These are phyloP conservation scores for Candida sp. DNA, from an alignment of 1,139 yeast species.

Conservation along the genomic window DNA sequence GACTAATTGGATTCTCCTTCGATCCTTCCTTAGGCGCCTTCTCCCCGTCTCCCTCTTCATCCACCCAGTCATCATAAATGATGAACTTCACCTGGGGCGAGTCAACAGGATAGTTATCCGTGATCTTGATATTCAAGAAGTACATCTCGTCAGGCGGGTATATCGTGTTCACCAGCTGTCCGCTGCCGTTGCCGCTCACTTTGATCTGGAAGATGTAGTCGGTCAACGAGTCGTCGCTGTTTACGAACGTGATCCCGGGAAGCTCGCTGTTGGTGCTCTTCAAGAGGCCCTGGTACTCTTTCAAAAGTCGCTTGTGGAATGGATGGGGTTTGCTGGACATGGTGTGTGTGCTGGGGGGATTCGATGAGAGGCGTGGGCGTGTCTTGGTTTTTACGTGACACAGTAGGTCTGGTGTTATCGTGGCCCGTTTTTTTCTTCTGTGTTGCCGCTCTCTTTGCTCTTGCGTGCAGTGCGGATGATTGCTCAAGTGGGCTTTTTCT, in stretches of 20 bases:
- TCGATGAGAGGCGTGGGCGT: neutral
- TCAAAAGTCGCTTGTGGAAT: slow-evolving; percentile 43
- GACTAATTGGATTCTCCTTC: neutral
- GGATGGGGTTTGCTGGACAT: slow-evolving; percentile 21
- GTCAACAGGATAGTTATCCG: slow-evolving; percentile 61
- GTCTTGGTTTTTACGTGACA: neutral
- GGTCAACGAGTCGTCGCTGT: slow-evolving; percentile 24
- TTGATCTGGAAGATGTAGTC: slow-evolving; percentile 27
- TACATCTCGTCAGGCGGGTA: slow-evolving; percentile 40
- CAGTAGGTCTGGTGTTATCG: neutral
- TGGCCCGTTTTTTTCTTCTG: neutral
- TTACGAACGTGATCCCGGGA: slow-evolving; percentile 33
- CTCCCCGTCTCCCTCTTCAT: slow-evolving; percentile 17
- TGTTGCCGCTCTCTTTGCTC: neutral
- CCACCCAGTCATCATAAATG: slow-evolving; percentile 14
- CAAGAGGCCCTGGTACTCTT: slow-evolving; percentile 34
- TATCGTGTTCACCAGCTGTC: slow-evolving; percentile 19
- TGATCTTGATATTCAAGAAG: slow-evolving; percentile 39
- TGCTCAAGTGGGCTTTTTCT: neutral
- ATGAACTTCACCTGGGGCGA: slow-evolving; percentile 66
- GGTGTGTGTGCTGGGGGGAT: no score
- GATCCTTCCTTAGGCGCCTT: neutral
- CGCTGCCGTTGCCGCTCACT: slow-evolving; percentile 17
- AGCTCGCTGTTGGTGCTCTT: slow-evolving; percentile 16
- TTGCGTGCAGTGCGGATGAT: neutral